Percentiles rank a stretch among this genome's conserved stretches.
phyloP scores from a whole-genome alignment of 192 early-diverging fungal species.

The Borealophlyctis nickersoniae region DNA sequence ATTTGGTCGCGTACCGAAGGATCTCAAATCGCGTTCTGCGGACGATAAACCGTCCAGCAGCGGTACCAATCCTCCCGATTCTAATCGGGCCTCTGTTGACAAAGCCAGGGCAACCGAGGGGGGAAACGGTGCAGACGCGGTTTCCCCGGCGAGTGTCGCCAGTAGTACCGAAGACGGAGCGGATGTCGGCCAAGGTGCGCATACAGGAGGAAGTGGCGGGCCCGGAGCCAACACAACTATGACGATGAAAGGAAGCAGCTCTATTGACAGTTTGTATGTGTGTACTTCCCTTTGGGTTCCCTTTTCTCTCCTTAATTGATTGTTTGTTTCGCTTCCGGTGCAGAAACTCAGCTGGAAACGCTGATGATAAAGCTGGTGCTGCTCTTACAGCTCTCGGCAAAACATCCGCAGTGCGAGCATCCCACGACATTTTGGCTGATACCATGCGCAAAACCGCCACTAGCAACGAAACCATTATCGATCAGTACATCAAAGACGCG shows the following conservation, averaged over 20 bases:
- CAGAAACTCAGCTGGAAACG: conserved; percentile 16
- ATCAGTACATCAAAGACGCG: conserved; percentile 62
- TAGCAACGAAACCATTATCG: conserved; percentile 17
- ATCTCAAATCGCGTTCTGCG: no score
- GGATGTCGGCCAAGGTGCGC: no score
- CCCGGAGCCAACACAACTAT: no score
- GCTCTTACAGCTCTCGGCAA: conserved; percentile 14
- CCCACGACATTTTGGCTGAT: conserved; percentile 27
- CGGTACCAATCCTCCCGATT: no score
- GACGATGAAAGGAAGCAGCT: conserved; percentile 16
- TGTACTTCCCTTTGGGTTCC: background rate
- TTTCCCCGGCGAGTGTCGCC: no score
- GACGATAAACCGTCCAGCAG: conserved; percentile 8
- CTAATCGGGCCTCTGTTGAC: background rate
- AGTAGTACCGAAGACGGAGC: no score
- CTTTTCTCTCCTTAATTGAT: background rate
- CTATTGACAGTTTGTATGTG: conserved; percentile 33
- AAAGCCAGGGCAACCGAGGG: no score
- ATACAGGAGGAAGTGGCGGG: no score
- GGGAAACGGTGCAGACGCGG: background rate
- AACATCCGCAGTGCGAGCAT: conserved; percentile 24
- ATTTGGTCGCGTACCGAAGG: conserved; percentile 65
- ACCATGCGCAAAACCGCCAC: conserved; percentile 5
- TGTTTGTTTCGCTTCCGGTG: background rate
- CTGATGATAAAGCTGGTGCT: conserved; percentile 21